A percentile compares a stretch with the other conserved stretches of the same genome.
Evolutionary conservation across 495 filamentous ascomycete species (phyloP).

Genomic region (Aspergillus cavernicola): DNA sequence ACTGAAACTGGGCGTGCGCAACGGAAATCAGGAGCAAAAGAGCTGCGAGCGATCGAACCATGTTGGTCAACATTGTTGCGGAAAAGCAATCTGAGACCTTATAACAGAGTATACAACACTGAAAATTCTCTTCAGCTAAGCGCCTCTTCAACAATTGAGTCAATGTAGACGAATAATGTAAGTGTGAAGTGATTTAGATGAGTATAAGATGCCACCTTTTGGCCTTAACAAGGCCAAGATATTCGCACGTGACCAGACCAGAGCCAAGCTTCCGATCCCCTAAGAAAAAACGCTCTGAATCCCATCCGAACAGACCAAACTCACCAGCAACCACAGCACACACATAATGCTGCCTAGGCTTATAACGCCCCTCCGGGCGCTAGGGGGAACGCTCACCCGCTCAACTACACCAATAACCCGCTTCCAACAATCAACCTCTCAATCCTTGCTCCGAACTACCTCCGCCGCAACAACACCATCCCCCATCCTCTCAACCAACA

Average conservation of each 20-base stretch:
- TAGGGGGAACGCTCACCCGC: conserved; percentile 36
- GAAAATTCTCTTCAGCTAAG: no score
- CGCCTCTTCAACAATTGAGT: no score
- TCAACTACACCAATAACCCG: conserved; percentile 18
- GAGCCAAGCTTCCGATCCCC: conserved; percentile 26
- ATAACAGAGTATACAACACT: not conserved
- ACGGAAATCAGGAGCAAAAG: conserved; percentile 48
- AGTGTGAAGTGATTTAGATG: not conserved
- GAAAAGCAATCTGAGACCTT: not conserved
- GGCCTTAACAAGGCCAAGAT: no score
- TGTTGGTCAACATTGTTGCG: conserved; percentile 27
- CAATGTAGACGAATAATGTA: not conserved
- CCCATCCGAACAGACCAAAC: conserved; percentile 9
- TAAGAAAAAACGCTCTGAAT: conserved; percentile 28
- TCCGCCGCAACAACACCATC: conserved; percentile 31
- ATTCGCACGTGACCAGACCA: conserved; percentile 19
- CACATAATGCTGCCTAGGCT: conserved; percentile 36
- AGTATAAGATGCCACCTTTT: conserved; percentile 10
- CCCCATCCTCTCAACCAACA: conserved; percentile 20
- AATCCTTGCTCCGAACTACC: conserved; percentile 27
- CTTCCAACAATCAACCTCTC: conserved; percentile 23
- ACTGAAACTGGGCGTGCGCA: conserved; percentile 71
- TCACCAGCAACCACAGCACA: conserved; percentile 4
- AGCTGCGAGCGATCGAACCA: conserved; percentile 30
- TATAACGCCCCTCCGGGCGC: conserved; percentile 37